Percentiles rank a stretch among this genome's conserved stretches.
Conservation (phyloP, 257 asterid species). For the Parsonsia alboflavescens region DNA sequence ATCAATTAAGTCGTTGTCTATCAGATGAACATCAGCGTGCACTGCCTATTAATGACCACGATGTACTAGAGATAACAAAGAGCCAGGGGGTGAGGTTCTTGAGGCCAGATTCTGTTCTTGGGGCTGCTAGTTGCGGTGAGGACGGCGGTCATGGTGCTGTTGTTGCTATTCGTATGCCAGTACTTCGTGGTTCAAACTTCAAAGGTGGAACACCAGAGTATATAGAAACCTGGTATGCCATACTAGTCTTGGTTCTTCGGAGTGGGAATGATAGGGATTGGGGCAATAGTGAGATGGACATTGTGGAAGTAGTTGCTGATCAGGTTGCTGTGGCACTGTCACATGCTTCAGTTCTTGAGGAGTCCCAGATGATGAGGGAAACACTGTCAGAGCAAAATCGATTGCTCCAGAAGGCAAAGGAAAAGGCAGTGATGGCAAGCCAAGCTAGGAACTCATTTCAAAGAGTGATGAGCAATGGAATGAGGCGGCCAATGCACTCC, state of each 20-base stretch:
- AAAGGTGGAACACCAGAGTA: constrained; percentile 45
- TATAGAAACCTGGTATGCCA: constrained; percentile 34
- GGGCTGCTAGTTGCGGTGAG: constrained; percentile 33
- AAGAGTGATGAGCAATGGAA: constrained; percentile 45
- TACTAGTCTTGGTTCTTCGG: constrained; percentile 36
- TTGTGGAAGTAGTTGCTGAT: constrained; percentile 52
- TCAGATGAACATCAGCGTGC: constrained; percentile 18
- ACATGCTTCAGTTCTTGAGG: constrained; percentile 48
- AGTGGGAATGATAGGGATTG: constrained; percentile 24
- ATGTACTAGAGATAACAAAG: constrained; percentile 34
- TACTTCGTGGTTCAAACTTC: constrained; percentile 38
- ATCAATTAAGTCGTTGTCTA: constrained; percentile 31
- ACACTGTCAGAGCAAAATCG: constrained; percentile 34
- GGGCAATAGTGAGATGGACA: constrained; percentile 39
- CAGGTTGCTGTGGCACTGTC: constrained; percentile 49
- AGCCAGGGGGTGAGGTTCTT: constrained; percentile 37
- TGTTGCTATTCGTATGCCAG: constrained; percentile 42
- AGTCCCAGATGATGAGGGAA: constrained; percentile 39
- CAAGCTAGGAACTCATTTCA: constrained; percentile 40
- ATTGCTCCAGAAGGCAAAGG: constrained; percentile 34
- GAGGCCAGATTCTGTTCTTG: constrained; percentile 34
- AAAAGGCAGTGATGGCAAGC: constrained; percentile 44
- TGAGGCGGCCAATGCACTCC: constrained; percentile 49
- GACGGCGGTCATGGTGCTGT: constrained; percentile 30
- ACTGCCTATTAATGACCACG: constrained; percentile 35